These are phyloP conservation scores for Xylariaceae sp. DNA, from an alignment of 2,329 filamentous ascomycete genomes.

Conservation along the genomic window DNA sequence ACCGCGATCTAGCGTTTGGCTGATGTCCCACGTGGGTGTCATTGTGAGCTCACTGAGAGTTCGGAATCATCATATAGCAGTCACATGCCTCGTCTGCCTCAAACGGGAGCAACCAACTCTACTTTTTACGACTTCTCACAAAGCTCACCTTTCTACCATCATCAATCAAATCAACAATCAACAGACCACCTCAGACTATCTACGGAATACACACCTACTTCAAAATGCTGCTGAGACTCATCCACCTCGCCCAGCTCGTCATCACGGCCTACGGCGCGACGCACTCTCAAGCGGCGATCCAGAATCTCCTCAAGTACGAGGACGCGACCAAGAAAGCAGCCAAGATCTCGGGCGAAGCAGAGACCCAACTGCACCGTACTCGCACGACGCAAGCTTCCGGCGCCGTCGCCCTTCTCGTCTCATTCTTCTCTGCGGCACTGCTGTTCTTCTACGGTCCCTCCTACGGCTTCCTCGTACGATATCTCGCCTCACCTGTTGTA, in stretches of 20 bases:
- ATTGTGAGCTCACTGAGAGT: too few relatives aligned
- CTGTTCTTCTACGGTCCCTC: conserved; percentile 12
- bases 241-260: conserved; percentile 36
- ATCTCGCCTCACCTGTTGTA: conserved; percentile 16
- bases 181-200: neutral
- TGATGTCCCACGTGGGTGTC: too few relatives aligned
- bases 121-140: neutral
- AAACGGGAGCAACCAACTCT: neutral
- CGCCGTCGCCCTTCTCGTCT: conserved; percentile 32
- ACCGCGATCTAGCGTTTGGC: neutral
- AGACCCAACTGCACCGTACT: conserved; percentile 39
- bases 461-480: conserved; percentile 15
- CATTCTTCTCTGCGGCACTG: conserved; percentile 17
- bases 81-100: too few relatives aligned
- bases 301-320: conserved; percentile 42
- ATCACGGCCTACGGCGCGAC: conserved; percentile 40
- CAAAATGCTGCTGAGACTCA: conserved; percentile 26
- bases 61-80: too few relatives aligned
- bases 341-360: conserved; percentile 40
- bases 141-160: neutral
- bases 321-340: conserved; percentile 41
- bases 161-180: neutral
- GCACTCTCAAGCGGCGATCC: conserved; percentile 39
- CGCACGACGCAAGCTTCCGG: conserved; percentile 40
- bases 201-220: neutral